Base-by-base conservation (phyloP, 1,139 yeast species). In the Protomyces inouyei region DNA sequence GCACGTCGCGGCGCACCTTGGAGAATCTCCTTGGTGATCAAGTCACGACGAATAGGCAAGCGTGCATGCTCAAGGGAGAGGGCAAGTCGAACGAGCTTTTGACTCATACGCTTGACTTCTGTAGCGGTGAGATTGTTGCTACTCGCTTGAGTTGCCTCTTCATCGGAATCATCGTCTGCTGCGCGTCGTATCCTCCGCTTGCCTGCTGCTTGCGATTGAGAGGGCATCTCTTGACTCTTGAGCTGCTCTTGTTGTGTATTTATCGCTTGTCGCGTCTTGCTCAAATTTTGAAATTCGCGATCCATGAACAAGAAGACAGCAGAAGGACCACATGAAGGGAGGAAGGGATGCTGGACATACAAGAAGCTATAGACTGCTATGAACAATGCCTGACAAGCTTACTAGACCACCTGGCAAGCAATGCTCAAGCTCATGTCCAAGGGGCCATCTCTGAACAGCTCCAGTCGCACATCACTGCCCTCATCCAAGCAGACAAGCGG, bases 61-160 rank as follows among this genome's bases (percentile, higher is more conserved):
- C 69, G 61, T 14, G 57, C 54, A 32, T 64, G 61, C 45, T 67
- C 70, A 37, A 46, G 43, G 23, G 67, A 65, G 9, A 69, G 60
- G 16, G 69, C 69, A 23, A 67, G 59, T 38, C 66, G 61, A 18
- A 68, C 68, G 38, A 69, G 57, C 18, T 68, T 67, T 55, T 61
- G 64, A 23, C 66, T 67, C 70, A 69, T 68, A 16, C 68, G 59
- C 43, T 45, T 37, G 9, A 68, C 36, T 35, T 64, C 70, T 35
- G 43, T 67, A 18, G 48, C 57, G 5, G 63, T 51, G 3, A 59
- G 25, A 16, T 21, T 21, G 23, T 21, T 36, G 4, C 16, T 37
- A 14, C 43, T 37, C 3, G 43, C 43, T 14, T 51, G 52, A n/a
- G 52, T 57, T 8, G 55, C 53, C 16, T 14, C 53, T 16, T 25